Percentiles rank a stretch among this genome's conserved stretches.
phyloP scores from a whole-genome alignment of 2,329 filamentous ascomycete species.

The Coniochaeta hoffmannii region DNA sequence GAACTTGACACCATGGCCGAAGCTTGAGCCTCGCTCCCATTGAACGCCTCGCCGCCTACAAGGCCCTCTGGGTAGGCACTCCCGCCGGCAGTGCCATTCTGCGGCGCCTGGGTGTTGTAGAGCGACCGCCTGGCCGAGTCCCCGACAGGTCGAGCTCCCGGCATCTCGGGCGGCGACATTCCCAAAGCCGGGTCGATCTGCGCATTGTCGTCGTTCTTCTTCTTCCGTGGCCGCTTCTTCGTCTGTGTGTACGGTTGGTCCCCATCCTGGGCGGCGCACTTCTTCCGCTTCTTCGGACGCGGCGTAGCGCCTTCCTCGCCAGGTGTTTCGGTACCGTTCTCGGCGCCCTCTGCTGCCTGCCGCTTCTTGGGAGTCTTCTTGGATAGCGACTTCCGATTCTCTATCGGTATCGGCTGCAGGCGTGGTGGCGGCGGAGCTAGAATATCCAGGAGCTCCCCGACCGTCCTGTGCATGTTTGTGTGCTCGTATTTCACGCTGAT shows the following conservation, averaged over 20 bases:
- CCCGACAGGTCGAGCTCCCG: conserved; percentile 13
- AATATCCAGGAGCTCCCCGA: conserved; percentile 39
- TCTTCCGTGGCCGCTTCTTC: conserved; percentile 13
- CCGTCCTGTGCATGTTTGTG: conserved; percentile 48
- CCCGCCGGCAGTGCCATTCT: background rate
- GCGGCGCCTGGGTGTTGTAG: conserved; percentile 9
- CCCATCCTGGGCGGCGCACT: background rate
- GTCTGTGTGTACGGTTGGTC: conserved; percentile 2
- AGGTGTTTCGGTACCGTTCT: background rate
- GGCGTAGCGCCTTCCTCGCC: background rate
- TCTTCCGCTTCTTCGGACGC: conserved; percentile 13
- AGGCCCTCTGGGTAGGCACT: conserved; percentile 12
- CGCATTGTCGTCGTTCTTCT: conserved; percentile 14
- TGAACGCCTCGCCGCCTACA: conserved; percentile 8
- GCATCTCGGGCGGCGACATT: conserved; percentile 14
- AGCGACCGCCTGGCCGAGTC: conserved; percentile 9
- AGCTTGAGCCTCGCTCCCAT: conserved; percentile 9
- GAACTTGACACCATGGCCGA: conserved; percentile 9
- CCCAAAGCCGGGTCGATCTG: conserved; percentile 6
- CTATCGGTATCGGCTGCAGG: conserved; percentile 15
- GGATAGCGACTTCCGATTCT: conserved; percentile 16
- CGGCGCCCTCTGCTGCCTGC: conserved; percentile 4
- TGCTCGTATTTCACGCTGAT: conserved; percentile 50
- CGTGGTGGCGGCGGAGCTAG: conserved; percentile 37
- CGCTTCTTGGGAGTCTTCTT: conserved; percentile 18